Conservation (phyloP, 2,329 filamentous ascomycete species). For the Arthrobotrys megalospora region DNA sequence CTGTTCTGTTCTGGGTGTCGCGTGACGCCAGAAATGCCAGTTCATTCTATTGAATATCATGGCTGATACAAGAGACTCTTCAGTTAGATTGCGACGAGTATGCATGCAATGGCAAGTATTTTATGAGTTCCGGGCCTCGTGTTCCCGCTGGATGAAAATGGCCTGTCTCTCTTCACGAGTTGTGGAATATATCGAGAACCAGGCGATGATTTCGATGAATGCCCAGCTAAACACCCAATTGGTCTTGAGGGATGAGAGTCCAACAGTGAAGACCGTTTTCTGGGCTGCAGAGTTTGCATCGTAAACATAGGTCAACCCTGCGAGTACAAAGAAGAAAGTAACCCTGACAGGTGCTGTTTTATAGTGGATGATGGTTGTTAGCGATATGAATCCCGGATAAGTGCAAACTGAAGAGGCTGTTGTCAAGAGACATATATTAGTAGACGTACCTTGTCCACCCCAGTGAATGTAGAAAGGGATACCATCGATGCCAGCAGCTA, state of each 20-base stretch:
- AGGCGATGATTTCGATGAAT: constrained; percentile 51
- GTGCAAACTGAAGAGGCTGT: too few species aligned
- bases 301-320: constrained; percentile 51
- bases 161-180: constrained; percentile 52
- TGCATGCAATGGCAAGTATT: not conserved
- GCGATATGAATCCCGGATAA: too few species aligned
- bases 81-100: not conserved
- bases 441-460: constrained; percentile 45
- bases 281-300: constrained; percentile 33
- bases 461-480: constrained; percentile 57
- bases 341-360: constrained; percentile 42
- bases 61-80: not conserved
- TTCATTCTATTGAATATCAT: not conserved
- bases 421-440: not conserved
- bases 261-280: constrained; percentile 28
- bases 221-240: constrained; percentile 60
- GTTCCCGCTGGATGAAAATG: constrained; percentile 53
- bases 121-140: constrained; percentile 23
- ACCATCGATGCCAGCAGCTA: constrained; percentile 45
- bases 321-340: constrained; percentile 56
- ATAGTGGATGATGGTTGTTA: too few species aligned
- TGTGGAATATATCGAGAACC: constrained; percentile 57
- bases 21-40: constrained; percentile 15
- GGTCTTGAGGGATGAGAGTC: constrained; percentile 47
- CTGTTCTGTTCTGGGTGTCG: not conserved